Percentiles rank a stretch among this genome's conserved stretches.
These are phyloP conservation scores for Mycosphaerella arachidis DNA, from an alignment of 2,329 filamentous ascomycete species.

Conservation along the genomic window DNA sequence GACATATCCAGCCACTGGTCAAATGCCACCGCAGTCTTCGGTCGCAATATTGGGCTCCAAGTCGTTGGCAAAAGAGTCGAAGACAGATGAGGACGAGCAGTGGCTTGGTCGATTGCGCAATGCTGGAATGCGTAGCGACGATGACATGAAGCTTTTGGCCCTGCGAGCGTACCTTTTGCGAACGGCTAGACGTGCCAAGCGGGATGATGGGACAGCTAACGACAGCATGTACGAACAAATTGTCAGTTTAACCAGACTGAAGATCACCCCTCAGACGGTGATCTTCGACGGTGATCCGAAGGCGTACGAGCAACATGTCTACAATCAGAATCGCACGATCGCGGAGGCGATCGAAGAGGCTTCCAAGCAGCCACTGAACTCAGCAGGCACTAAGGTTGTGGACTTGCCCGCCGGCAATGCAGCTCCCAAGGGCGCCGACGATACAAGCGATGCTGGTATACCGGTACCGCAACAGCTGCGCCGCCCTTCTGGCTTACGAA, in stretches of 20 bases:
- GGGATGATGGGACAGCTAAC: slow-evolving; percentile 46
- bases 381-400: not conserved
- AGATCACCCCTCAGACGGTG: slow-evolving; percentile 79
- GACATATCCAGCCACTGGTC: slow-evolving; percentile 45
- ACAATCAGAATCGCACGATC: slow-evolving; percentile 55
- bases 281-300: slow-evolving; percentile 78
- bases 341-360: slow-evolving; percentile 88
- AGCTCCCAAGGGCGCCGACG: not conserved
- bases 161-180: slow-evolving; percentile 90
- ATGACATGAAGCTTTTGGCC: slow-evolving; percentile 83
- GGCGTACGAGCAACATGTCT: slow-evolving; percentile 39
- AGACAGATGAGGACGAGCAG: slow-evolving; percentile 88
- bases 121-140: slow-evolving; percentile 73
- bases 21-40: slow-evolving; percentile 54
- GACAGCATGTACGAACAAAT: slow-evolving; percentile 58
- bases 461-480: slow-evolving; percentile 8
- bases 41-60: slow-evolving; percentile 54
- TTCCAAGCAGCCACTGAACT: slow-evolving; percentile 11
- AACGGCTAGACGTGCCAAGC: slow-evolving; percentile 66
- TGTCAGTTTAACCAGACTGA: slow-evolving; percentile 68
- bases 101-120: slow-evolving; percentile 85
- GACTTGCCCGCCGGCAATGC: not conserved
- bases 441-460: slow-evolving; percentile 1
- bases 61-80: slow-evolving; percentile 60
- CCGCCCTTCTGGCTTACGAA: slow-evolving; percentile 15